A percentile compares a stretch with the other conserved stretches of the same genome.
These are phyloP conservation scores for Ophiostoma sp. DNA, from an alignment of 2,329 filamentous ascomycete genomes.

Conservation along the genomic window DNA sequence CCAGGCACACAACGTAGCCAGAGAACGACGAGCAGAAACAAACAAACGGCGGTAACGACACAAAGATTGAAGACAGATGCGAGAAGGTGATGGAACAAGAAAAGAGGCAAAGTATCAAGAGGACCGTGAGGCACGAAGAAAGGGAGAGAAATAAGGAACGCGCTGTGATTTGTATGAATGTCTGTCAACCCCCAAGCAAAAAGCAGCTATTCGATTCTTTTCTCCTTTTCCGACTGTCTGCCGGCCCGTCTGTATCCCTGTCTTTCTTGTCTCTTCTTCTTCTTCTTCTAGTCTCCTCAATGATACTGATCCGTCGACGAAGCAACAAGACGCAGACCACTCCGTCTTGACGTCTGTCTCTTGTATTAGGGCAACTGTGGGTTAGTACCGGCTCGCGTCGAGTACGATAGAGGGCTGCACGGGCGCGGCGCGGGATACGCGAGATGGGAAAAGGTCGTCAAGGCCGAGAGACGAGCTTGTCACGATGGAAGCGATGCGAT, in stretches of 20 bases:
- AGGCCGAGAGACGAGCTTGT: background rate
- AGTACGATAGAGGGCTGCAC: background rate
- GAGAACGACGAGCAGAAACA: constrained; percentile 6
- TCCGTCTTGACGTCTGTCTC: background rate
- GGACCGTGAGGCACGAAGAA: constrained; percentile 1
- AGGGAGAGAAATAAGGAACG: constrained; percentile 36
- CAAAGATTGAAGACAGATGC: background rate
- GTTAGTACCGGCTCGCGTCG: constrained; percentile 8
- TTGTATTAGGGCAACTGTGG: background rate
- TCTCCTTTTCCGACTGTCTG: background rate
- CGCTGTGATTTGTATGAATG: constrained; percentile 53
- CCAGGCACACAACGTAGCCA: constrained; percentile 9
- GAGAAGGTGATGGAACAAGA: background rate
- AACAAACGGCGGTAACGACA: background rate
- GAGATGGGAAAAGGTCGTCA: background rate
- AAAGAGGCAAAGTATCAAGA: constrained; percentile 1
- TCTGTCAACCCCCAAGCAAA: constrained; percentile 20
- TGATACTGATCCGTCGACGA: constrained; percentile 2
- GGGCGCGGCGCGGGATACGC: background rate
- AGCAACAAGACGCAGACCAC: background rate
- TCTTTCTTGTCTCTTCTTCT: background rate
- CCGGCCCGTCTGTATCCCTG: background rate
- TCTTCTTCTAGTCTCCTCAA: constrained; percentile 1
- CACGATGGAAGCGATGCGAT: constrained; percentile 9
- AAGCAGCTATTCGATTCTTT: background rate